Conservation (phyloP, 495 filamentous ascomycete species). For the Penicillium daleae region DNA sequence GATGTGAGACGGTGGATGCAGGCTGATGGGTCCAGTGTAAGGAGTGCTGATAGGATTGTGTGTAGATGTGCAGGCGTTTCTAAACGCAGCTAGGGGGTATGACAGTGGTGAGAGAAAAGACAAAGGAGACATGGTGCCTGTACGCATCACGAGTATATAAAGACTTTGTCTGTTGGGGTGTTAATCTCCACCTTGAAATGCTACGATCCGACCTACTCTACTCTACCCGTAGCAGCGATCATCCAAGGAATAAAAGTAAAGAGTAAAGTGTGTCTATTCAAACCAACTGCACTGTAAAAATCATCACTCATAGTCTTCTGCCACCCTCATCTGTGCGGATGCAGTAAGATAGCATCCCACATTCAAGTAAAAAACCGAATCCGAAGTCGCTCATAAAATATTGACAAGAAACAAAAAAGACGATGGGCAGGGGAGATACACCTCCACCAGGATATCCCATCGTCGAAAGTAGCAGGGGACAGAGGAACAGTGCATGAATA, state of each 20-base stretch:
- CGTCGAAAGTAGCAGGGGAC: constrained; percentile 13
- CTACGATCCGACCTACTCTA: not conserved
- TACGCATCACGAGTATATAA: too few relatives aligned
- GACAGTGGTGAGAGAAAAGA: too few relatives aligned
- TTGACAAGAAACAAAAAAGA: constrained; percentile 18
- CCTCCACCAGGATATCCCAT: not conserved
- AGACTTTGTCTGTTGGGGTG: too few relatives aligned
- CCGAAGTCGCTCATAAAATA: constrained; percentile 19
- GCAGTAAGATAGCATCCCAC: not conserved
- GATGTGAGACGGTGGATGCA: too few relatives aligned
- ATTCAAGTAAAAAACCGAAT: not conserved
- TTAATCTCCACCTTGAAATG: too few relatives aligned
- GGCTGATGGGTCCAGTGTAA: too few relatives aligned
- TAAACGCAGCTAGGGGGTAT: too few relatives aligned
- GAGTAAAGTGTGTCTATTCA: constrained; percentile 15
- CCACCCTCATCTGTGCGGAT: constrained; percentile 13
- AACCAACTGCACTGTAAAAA: constrained; percentile 12
- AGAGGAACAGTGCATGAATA: constrained; percentile 13
- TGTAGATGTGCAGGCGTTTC: too few relatives aligned
- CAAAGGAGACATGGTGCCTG: too few relatives aligned
- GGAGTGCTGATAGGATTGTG: too few relatives aligned
- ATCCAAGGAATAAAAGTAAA: not conserved
- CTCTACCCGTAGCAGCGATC: not conserved
- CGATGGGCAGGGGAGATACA: not conserved
- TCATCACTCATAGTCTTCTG: constrained; percentile 21